Evolutionary conservation across 768 basidiomycete genomes (phyloP).

Genomic region (Auricularia auricula-judae): DNA sequence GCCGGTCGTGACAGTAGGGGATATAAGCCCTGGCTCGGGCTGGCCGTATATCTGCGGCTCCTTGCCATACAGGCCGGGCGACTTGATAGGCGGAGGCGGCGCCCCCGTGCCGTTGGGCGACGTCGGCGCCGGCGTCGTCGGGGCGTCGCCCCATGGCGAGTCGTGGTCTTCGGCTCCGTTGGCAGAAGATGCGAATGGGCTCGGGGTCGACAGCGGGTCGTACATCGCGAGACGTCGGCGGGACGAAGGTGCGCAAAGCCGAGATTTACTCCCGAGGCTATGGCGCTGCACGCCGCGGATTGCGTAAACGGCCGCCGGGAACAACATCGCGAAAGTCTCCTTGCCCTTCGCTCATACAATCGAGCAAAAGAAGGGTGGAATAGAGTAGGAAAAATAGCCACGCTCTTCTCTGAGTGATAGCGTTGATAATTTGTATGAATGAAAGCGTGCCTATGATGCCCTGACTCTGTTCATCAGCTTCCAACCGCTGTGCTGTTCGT

Average conservation of each 20-base stretch:
- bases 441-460: no score
- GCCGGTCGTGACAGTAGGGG: constrained; percentile 52
- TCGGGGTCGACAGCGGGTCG: constrained; percentile 59
- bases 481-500: no score
- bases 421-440: no score
- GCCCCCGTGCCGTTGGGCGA: not conserved
- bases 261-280: no score
- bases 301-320: no score
- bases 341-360: no score
- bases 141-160: constrained; percentile 53
- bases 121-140: constrained; percentile 32
- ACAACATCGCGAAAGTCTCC: no score
- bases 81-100: constrained; percentile 18
- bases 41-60: constrained; percentile 83
- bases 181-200: constrained; percentile 60
- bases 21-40: constrained; percentile 73
- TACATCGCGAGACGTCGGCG: constrained; percentile 36
- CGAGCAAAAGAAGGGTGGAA: no score
- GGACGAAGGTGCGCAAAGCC: not conserved
- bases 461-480: no score
- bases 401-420: no score
- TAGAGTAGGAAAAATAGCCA: no score
- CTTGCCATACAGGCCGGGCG: constrained; percentile 56
- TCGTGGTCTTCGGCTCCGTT: constrained; percentile 53
- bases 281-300: no score